phyloP scores from a whole-genome alignment of 192 early-diverging fungal genomes.

The Dispira parvispora region DNA sequence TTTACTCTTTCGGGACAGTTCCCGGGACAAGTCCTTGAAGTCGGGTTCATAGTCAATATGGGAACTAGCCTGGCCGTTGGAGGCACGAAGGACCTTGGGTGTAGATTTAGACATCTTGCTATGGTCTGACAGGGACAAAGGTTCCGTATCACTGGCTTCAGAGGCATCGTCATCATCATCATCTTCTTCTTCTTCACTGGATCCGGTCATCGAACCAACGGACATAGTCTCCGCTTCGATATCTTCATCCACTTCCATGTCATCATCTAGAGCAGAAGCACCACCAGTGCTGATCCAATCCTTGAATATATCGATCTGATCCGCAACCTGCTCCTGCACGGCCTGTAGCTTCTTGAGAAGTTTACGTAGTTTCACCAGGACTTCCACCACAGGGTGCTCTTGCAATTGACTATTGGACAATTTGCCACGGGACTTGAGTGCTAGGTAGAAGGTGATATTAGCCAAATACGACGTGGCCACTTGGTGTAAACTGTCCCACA shows the following conservation, averaged over 20 bases:
- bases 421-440: slow-evolving; percentile 40
- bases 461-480: slow-evolving; percentile 60
- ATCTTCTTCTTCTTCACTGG: slow-evolving; percentile 10
- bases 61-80: not conserved
- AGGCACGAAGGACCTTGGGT: slow-evolving; percentile 23
- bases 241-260: too few species aligned
- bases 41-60: slow-evolving; percentile 6
- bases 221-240: too few species aligned
- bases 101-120: slow-evolving; percentile 14
- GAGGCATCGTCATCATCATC: slow-evolving; percentile 13
- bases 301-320: slow-evolving; percentile 30
- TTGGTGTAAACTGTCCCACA: slow-evolving; percentile 27
- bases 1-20: slow-evolving; percentile 10
- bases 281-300: not conserved
- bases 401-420: slow-evolving; percentile 31
- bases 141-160: not conserved
- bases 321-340: slow-evolving; percentile 35
- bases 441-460: slow-evolving; percentile 80
- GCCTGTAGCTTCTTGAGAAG: slow-evolving; percentile 53
- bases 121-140: slow-evolving; percentile 11
- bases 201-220: not conserved
- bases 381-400: slow-evolving; percentile 71
- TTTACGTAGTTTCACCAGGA: slow-evolving; percentile 53
- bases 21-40: slow-evolving; percentile 18
- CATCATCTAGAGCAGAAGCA: too few species aligned